phyloP scores from a whole-genome alignment of 108 stramenopile genomes.

The Cylindrotheca fusiformis region DNA sequence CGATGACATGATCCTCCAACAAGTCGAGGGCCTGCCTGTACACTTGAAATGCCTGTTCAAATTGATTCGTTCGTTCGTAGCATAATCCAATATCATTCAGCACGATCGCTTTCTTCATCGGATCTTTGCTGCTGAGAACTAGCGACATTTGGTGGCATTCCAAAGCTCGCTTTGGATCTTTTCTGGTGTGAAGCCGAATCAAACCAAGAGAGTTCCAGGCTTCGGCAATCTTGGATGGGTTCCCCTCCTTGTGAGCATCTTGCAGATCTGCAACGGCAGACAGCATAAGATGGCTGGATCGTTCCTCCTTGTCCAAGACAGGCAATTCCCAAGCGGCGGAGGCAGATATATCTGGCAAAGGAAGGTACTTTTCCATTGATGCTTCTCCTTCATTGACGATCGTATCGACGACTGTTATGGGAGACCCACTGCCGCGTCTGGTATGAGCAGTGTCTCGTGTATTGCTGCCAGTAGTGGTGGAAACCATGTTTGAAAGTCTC shows the following conservation, averaged over 20 bases:
- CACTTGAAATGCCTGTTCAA: conserved; percentile 6
- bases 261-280: neutral
- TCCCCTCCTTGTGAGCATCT: neutral
- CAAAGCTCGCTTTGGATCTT: conserved; percentile 14
- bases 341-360: too few species aligned
- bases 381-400: too few species aligned
- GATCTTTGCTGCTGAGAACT: neutral
- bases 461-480: too few species aligned
- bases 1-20: neutral
- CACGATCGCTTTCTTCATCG: conserved; percentile 12
- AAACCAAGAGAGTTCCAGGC: conserved; percentile 32
- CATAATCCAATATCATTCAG: conserved; percentile 27
- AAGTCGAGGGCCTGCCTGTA: conserved; percentile 14
- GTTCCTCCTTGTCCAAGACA: neutral
- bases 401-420: too few species aligned
- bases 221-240: conserved; percentile 3
- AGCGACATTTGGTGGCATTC: conserved; percentile 25
- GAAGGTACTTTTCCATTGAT: too few species aligned
- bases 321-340: neutral
- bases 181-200: conserved; percentile 34
- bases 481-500: too few species aligned
- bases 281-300: neutral
- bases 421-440: too few species aligned
- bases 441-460: too few species aligned
- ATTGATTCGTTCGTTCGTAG: conserved; percentile 19